Evolutionary conservation across 345 rosid genomes (phyloP), one percentile per base, ranked within the genome.

Genomic region (Pugionium dolabratum): DNA sequence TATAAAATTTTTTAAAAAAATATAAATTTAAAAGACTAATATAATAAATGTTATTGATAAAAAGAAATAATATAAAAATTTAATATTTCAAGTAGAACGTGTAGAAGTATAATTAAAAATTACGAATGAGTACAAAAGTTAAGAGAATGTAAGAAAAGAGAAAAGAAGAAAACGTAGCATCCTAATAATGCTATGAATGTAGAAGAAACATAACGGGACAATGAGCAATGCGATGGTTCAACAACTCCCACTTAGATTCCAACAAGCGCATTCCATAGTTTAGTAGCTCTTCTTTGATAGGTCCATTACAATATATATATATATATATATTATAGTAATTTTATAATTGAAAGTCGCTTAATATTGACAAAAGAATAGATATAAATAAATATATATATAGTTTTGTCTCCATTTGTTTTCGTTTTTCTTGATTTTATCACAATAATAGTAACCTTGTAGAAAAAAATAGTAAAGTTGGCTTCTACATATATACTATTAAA

Each of bases 191-290:
- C 67, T 66, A 52, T 6, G 41, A 59, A 28, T 3, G 70, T 56
- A 72, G 36, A 73, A 59, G 28, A 34, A 44, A 59, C 62, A 59
- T 35, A 58, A 66, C 7, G 54, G 0, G 76, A 66, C 76, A 52
- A 44, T 57, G 69, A 28, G 64, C 59, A 56, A 78, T 76, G 68
- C 80, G 74, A 85, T 46, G 45, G 86, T 79, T 82, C 85, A 87
- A 81, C 94, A 76, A 87, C 87, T 79, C 89, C 91, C 89, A 85
- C 96, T 83, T 55, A 79, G 82, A 78, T 80, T 54, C 79, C 86
- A 79, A 79, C 90, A 79, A 83, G 63, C 61, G 73, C 67, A 47
- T 72, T 41, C 45, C 57, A 35, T 18, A 63, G 53, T 64, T 6
- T 25, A 34, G 42, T 49, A 55, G 44, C 54, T 59, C 31, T 37